Percentiles rank a stretch among this genome's conserved stretches.
These are phyloP conservation scores for Epichloe brachyelytri DNA, from an alignment of 2,329 filamentous ascomycete species.

Conservation along the genomic window DNA sequence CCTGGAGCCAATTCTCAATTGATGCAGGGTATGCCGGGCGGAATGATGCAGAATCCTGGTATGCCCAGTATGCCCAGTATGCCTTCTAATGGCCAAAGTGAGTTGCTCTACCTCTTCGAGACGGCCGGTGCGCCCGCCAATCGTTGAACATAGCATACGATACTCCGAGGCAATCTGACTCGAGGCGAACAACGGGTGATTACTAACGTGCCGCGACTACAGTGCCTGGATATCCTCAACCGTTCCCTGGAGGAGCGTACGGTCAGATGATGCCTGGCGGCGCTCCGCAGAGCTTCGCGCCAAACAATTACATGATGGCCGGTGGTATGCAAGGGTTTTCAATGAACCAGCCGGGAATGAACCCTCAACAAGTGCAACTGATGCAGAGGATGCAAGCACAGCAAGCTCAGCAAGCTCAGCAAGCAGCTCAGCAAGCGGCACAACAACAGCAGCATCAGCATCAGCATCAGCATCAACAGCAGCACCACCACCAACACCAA, in stretches of 20 bases:
- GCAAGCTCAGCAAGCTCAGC: conserved; percentile 16
- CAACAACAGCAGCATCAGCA: conserved; percentile 22
- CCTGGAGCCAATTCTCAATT: conserved; percentile 40
- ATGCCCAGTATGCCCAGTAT: conserved; percentile 49
- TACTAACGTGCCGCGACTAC: conserved; percentile 7
- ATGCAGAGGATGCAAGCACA: conserved; percentile 31
- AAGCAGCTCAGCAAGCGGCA: conserved; percentile 8
- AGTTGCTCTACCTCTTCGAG: conserved; percentile 18
- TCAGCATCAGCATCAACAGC: conserved; percentile 17
- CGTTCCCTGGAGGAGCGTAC: conserved; percentile 45
- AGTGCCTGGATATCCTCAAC: conserved; percentile 47
- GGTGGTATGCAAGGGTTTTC: conserved; percentile 40
- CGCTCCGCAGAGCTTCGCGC: conserved; percentile 38
- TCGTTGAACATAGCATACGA: background rate
- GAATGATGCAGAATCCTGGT: conserved; percentile 50
- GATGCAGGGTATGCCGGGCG: conserved; percentile 41
- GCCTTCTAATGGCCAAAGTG: conserved; percentile 47
- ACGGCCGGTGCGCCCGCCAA: background rate
- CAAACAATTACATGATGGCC: conserved; percentile 36
- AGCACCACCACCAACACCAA: conserved; percentile 17
- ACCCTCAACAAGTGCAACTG: conserved; percentile 30
- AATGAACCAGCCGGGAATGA: conserved; percentile 40
- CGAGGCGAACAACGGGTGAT: background rate
- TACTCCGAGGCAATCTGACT: no score
- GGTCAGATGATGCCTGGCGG: conserved; percentile 37